phyloP scores from a whole-genome alignment of 805 yeast species.

The Wickerhamomyces canadensis region DNA sequence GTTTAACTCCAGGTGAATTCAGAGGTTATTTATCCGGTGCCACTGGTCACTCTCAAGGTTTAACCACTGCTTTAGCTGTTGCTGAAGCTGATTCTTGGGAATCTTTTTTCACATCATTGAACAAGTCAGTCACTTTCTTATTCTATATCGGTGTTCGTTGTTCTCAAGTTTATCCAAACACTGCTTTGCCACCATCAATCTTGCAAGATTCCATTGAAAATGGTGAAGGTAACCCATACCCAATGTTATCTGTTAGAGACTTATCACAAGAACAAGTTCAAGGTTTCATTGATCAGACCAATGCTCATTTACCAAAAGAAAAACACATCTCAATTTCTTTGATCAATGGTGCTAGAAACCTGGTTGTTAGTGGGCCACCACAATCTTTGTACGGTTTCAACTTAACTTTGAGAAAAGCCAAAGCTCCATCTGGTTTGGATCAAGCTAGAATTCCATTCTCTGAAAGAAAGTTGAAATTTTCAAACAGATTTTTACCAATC shows the following conservation, averaged over 20 bases:
- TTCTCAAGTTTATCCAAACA: slow-evolving; percentile 84
- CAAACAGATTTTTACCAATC: slow-evolving; percentile 91
- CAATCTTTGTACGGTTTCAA: slow-evolving; percentile 95
- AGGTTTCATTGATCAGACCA: slow-evolving; percentile 74
- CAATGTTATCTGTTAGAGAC: slow-evolving; percentile 94
- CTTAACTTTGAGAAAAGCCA: slow-evolving; percentile 84
- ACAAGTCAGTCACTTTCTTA: slow-evolving; percentile 76
- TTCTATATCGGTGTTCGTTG: slow-evolving; percentile 94
- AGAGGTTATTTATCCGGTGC: slow-evolving; percentile 65
- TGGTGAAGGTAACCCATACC: slow-evolving; percentile 95
- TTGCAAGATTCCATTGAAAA: slow-evolving; percentile 87
- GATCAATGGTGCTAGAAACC: slow-evolving; percentile 91
- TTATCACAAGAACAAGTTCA: slow-evolving; percentile 77
- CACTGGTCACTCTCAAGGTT: slow-evolving; percentile 88
- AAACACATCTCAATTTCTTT: slow-evolving; percentile 88
- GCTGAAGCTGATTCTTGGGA: slow-evolving; percentile 84
- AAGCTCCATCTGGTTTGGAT: slow-evolving; percentile 90
- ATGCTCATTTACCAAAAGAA: slow-evolving; percentile 86
- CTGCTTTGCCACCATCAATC: slow-evolving; percentile 90
- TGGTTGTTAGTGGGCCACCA: slow-evolving; percentile 97
- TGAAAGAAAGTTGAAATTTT: slow-evolving; percentile 89
- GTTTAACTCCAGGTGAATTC: slow-evolving; percentile 85
- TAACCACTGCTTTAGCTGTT: slow-evolving; percentile 88
- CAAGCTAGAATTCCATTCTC: slow-evolving; percentile 92
- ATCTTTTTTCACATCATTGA: slow-evolving; percentile 63